Base-by-base conservation (phyloP, 202 grass and related monocot genomes). In the Setaria italica region DNA sequence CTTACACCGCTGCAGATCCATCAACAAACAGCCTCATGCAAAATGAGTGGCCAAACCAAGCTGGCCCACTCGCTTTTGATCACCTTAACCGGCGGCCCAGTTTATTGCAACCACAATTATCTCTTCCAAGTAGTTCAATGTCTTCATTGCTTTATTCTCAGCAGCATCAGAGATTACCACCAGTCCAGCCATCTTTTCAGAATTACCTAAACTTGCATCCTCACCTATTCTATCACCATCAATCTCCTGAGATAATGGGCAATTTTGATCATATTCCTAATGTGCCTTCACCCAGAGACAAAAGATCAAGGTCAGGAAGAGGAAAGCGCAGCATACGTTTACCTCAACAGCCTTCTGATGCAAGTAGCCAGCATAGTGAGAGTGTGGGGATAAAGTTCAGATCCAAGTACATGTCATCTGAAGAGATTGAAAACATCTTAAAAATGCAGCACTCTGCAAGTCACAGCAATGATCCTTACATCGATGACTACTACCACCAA, bases 331-430 rank as follows among this genome's bases (percentile, higher is more conserved):
- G 60, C 37, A 57, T 55, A 29, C 85, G 89, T 46, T 72, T 89
- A 67, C 75, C 80, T 81, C 85, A 91, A 87, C 92, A 90, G 42
- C 76, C 74, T 46, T 83, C 92, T 64, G 92, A 91, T 85, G 59
- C 69, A 35, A 57, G 41, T 89, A 74, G 85, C 76, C 83, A 92
- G 73, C 74, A 89, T 63, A 81, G 65, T 80, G 85, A 88, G 37
- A 86, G 16, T 82, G 76, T 67, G 20, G 84, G 80, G 42, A 39
- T 86, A 77, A 92, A 95, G 68, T 97, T 93, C 82, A 95, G 82
- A 82, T 91, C 95, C 47, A 97, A 97, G 80, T 97, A 95, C 45
- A 95, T 97, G 95, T 91, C 92, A 77, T 82, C 88, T 9, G 92
- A 97, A 85, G 95, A 97, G 80, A 92, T 97, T 48, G 89, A 93